phyloP scores from a whole-genome alignment of 805 yeast genomes.

The Nematodospora valgi region DNA sequence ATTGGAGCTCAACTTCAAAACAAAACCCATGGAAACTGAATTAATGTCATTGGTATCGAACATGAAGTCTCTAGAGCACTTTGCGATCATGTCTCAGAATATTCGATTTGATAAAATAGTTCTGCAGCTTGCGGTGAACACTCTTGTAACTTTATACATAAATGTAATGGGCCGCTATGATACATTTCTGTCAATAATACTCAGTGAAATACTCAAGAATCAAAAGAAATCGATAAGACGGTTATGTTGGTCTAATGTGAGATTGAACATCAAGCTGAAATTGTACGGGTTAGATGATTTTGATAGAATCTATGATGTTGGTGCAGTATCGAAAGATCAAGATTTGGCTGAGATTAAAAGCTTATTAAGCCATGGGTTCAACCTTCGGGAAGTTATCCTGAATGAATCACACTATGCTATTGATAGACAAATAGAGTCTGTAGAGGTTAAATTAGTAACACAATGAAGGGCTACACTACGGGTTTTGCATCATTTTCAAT shows the following conservation, averaged over 20 bases:
- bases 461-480: too few relatives aligned
- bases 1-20: constrained; percentile 2
- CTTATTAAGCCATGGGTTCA: constrained; percentile 1
- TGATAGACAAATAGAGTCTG: too few relatives aligned
- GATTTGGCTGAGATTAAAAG: constrained; percentile 4
- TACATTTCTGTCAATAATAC: not conserved
- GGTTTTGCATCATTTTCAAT: too few relatives aligned
- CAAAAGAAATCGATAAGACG: constrained; percentile 5
- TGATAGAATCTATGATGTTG: constrained; percentile 4
- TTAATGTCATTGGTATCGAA: not conserved
- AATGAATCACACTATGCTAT: constrained; percentile 4
- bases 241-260: constrained; percentile 5
- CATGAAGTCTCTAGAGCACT: constrained; percentile 1
- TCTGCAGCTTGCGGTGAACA: constrained; percentile 1
- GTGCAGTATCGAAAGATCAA: constrained; percentile 3
- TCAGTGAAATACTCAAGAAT: constrained; percentile 6
- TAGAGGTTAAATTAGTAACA: too few relatives aligned
- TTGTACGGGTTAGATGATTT: constrained; percentile 6
- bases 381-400: constrained; percentile 1
- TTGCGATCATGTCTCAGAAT: constrained; percentile 7
- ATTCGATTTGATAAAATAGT: constrained; percentile 8
- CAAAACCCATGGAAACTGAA: constrained; percentile 2
- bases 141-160: constrained; percentile 4
- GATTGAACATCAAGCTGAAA: constrained; percentile 2
- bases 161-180: constrained; percentile 7